Evolutionary conservation across 345 rosid genomes (phyloP), one percentile per base, ranked within the genome.

Genomic region (Nephelium lappaceum): DNA sequence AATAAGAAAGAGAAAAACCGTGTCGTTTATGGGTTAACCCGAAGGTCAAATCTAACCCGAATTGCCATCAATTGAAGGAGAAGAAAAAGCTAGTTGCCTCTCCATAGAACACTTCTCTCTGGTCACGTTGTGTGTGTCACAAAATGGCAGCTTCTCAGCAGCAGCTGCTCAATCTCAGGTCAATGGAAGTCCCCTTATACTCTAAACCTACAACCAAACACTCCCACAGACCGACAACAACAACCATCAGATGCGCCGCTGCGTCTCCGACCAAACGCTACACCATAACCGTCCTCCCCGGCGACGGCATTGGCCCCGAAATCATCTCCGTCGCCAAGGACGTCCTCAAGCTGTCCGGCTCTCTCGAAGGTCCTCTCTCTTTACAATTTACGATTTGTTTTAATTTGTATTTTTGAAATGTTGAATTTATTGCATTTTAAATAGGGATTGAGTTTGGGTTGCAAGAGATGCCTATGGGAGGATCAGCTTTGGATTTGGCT

Each of bases 251-350:
- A 19, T 95, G 94, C 87, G 87, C 88, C 69, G 82, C 87, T 45
- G 73, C 93, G 27, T 4, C 86, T 10, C 82, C 81, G 19, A 55
- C 84, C 14, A 89, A 84, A 77, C 85, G 87, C 75, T 93, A 93
- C 87, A 82, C 84, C 82, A 90, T 95, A 66, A 92, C 95, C 81
- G 89, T 95, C 41, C 97, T 95, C 42, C 97, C 98, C 43, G 99
- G 98, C 58, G 99, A 95, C 67, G 98, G 99, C n/a, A 95, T 95
- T 75, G 98, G 99, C 78, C 99, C 99, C 15, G 97, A 95, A 83
- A 96, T 93, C 80, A 84, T 90, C 82, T 85, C 91, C 75, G 91
- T 92, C 21, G 92, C 98, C 75, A 92, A 87, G 77, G 84, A 84
- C 62, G 95, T 90, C 68, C 96, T 95, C 75, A 85, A 80, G 67